Evolutionary conservation across 2,329 filamentous ascomycete species (phyloP).

Genomic region (Phoma sp.): DNA sequence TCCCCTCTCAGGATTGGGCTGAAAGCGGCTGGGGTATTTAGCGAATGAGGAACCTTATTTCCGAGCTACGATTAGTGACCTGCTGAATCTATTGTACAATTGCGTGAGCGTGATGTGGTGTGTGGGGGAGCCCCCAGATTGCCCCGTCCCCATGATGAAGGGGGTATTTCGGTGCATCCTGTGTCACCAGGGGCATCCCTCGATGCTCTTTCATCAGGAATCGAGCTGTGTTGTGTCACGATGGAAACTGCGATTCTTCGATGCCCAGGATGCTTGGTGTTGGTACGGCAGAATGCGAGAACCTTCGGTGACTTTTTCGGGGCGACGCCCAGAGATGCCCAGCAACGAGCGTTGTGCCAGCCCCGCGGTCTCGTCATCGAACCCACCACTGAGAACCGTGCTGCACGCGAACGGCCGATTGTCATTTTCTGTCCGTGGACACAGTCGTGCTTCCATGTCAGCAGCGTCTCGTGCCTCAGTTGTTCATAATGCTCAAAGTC

Average conservation of each 20-base stretch:
- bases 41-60: slow-evolving; percentile 7
- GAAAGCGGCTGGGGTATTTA: neutral
- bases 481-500: slow-evolving; percentile 2
- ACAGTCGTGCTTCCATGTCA: slow-evolving; percentile 2
- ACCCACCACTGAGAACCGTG: slow-evolving; percentile 6
- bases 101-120: neutral
- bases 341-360: slow-evolving; percentile 22
- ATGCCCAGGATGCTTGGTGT: neutral
- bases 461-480: slow-evolving; percentile 5
- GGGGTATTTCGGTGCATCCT: neutral
- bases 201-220: neutral
- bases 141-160: neutral
- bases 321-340: slow-evolving; percentile 25
- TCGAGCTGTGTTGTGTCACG: neutral
- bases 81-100: neutral
- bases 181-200: neutral
- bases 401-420: slow-evolving; percentile 6
- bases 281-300: slow-evolving; percentile 8
- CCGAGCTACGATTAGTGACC: slow-evolving; percentile 1
- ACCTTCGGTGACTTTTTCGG: slow-evolving; percentile 24
- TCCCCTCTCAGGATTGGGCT: slow-evolving; percentile 2
- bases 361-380: slow-evolving; percentile 28
- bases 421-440: slow-evolving; percentile 3
- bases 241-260: neutral
- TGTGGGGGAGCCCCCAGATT: slow-evolving; percentile 2